phyloP scores from a whole-genome alignment of 1,284 basidiomycete genomes.

The Pholiota adiposa region DNA sequence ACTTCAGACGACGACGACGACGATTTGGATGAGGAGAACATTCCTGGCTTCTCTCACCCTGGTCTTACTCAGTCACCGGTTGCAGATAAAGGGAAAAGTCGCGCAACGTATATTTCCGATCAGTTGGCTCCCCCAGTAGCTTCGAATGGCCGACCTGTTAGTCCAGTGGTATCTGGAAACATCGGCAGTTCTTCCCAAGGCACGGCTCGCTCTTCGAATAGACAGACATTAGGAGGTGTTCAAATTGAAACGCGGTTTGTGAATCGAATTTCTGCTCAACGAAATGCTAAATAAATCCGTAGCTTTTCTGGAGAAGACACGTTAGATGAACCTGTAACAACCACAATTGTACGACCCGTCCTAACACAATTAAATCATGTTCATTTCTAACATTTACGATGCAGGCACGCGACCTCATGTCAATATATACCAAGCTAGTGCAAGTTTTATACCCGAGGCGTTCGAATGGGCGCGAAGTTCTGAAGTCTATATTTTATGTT shows the following conservation, averaged over 20 bases:
- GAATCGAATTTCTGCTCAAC: background rate
- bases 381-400: slow-evolving; percentile 5
- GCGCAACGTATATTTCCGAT: slow-evolving; percentile 54
- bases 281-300: background rate
- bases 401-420: slow-evolving; percentile 84
- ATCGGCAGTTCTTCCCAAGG: slow-evolving; percentile 59
- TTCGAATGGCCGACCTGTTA: slow-evolving; percentile 13
- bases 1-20: slow-evolving; percentile 73
- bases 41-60: slow-evolving; percentile 77
- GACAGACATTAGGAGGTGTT: slow-evolving; percentile 80
- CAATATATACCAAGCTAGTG: slow-evolving; percentile 89
- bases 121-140: slow-evolving; percentile 51
- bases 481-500: slow-evolving; percentile 50
- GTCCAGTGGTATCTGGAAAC: slow-evolving; percentile 63
- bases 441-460: slow-evolving; percentile 91
- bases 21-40: slow-evolving; percentile 77
- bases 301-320: slow-evolving; percentile 85
- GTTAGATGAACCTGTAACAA: slow-evolving; percentile 87
- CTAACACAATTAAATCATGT: background rate
- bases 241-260: slow-evolving; percentile 83
- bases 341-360: slow-evolving; percentile 89
- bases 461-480: slow-evolving; percentile 76
- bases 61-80: slow-evolving; percentile 46
- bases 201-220: slow-evolving; percentile 42
- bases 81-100: slow-evolving; percentile 69